These are phyloP conservation scores for Brasenia schreberi DNA, from an alignment of 164 flowering plant genomes.

Conservation along the genomic window DNA sequence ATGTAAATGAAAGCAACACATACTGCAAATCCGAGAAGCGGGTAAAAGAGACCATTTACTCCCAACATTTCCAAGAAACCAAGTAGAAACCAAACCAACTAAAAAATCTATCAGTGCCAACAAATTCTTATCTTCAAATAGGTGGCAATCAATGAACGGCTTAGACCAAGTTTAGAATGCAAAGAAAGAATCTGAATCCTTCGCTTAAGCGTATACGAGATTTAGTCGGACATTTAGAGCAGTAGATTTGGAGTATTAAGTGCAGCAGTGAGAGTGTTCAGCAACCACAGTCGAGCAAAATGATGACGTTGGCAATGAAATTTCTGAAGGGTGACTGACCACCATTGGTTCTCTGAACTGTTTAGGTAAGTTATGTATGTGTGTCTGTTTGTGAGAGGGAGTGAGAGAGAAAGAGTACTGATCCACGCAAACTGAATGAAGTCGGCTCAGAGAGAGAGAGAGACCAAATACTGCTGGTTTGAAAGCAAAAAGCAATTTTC, in stretches of 20 bases:
- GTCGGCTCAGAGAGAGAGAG: background rate
- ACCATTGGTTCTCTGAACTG: background rate
- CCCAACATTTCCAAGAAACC: conserved; percentile 22
- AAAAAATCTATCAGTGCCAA: background rate
- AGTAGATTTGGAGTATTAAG: background rate
- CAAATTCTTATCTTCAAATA: background rate
- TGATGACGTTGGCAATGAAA: background rate
- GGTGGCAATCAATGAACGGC: background rate
- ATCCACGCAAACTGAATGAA: background rate
- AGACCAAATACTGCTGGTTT: too few relatives aligned
- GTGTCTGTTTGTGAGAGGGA: background rate
- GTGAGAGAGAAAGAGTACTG: background rate
- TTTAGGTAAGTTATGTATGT: background rate
- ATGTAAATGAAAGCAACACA: conserved; percentile 52
- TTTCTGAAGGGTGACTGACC: background rate
- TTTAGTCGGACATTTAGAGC: background rate
- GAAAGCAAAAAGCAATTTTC: background rate
- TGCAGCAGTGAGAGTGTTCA: background rate
- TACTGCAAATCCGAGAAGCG: conserved; percentile 63
- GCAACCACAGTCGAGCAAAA: background rate
- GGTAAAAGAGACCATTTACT: conserved; percentile 41
- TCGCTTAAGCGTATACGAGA: background rate
- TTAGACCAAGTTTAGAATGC: background rate
- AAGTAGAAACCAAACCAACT: background rate
- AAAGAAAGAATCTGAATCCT: background rate